Evolutionary conservation across 306 rosid genomes (phyloP).

Genomic region (Datisca glomerata): DNA sequence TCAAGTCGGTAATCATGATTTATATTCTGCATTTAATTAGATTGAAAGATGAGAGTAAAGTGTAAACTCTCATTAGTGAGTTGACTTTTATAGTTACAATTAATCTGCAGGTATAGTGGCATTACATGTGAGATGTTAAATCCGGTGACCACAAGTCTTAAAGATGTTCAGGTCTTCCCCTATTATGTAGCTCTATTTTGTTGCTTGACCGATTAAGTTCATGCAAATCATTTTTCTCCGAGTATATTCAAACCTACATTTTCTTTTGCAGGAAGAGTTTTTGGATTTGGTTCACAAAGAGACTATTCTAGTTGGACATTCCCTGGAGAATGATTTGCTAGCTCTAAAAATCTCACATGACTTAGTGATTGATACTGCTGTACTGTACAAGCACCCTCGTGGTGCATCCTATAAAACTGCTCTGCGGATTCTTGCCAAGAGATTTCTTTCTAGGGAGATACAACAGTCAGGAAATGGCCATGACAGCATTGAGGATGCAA

Average conservation of each 20-base stretch:
- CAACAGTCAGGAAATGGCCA: constrained; percentile 85
- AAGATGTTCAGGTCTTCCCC: constrained; percentile 71
- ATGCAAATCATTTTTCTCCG: constrained; percentile 13
- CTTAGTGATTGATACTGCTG: constrained; percentile 76
- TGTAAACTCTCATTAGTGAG: no score
- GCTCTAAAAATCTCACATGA: constrained; percentile 75
- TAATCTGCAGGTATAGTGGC: constrained; percentile 76
- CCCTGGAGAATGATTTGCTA: constrained; percentile 81
- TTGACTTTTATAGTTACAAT: no score
- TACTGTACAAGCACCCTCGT: constrained; percentile 63
- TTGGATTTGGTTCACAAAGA: constrained; percentile 68
- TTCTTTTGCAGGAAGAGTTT: constrained; percentile 55
- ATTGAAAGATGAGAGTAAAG: no score
- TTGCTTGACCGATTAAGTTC: no score
- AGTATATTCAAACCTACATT: constrained; percentile 28
- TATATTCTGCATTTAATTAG: no score
- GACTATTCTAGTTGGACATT: constrained; percentile 86
- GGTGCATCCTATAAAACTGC: constrained; percentile 66
- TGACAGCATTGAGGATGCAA: constrained; percentile 94
- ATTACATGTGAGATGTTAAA: constrained; percentile 79
- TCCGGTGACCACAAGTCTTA: constrained; percentile 71
- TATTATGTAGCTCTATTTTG: no score
- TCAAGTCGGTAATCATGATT: no score
- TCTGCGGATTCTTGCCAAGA: constrained; percentile 66
- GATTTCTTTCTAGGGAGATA: constrained; percentile 75